Evolutionary conservation across 169 alveolate genomes (phyloP).

Genomic region (Plasmodium knowlesi): DNA sequence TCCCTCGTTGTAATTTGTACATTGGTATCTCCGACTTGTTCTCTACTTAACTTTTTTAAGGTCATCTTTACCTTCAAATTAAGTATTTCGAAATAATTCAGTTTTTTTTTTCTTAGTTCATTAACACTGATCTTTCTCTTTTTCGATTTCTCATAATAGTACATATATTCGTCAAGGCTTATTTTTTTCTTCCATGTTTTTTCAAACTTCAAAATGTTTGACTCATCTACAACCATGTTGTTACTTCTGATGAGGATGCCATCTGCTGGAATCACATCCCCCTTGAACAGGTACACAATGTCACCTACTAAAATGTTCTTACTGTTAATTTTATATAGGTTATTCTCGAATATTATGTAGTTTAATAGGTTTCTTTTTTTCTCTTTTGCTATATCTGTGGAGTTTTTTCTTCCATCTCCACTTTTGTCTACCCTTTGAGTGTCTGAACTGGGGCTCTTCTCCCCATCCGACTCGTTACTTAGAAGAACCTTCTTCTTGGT

Average conservation of each 20-base stretch:
- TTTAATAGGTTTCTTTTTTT: constrained; percentile 11
- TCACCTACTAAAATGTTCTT: constrained; percentile 59
- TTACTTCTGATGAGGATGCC: constrained; percentile 43
- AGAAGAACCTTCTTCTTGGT: background rate
- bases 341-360: constrained; percentile 41
- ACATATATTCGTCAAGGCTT: constrained; percentile 50
- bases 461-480: background rate
- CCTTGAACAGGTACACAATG: constrained; percentile 42
- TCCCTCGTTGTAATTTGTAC: background rate
- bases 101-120: constrained; percentile 21
- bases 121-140: constrained; percentile 20
- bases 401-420: background rate
- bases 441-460: background rate
- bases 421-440: background rate
- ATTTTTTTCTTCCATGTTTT: constrained; percentile 27
- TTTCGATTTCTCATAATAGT: constrained; percentile 16
- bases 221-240: constrained; percentile 56
- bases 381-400: background rate
- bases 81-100: constrained; percentile 31
- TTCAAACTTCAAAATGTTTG: constrained; percentile 3
- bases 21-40: background rate
- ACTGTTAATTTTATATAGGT: constrained; percentile 33
- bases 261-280: constrained; percentile 62
- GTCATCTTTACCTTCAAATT: constrained; percentile 13
- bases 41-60: constrained; percentile 2